phyloP scores from a whole-genome alignment of 2,329 filamentous ascomycete genomes.

The Colletotrichum godetiae region DNA sequence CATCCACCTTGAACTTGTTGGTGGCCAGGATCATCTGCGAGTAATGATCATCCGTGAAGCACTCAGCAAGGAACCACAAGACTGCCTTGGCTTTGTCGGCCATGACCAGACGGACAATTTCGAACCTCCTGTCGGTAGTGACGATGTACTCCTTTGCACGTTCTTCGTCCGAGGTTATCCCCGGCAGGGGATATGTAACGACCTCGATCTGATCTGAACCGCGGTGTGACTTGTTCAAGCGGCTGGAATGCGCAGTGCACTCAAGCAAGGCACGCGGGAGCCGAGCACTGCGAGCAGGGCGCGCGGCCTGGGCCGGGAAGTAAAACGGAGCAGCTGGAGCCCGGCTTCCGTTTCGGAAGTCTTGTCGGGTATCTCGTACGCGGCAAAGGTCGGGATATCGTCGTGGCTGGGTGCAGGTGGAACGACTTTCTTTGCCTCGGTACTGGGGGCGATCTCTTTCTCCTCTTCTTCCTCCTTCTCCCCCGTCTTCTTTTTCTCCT shows the following conservation, averaged over 20 bases:
- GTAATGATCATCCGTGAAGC: neutral
- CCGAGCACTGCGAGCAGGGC: neutral
- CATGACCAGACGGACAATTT: neutral
- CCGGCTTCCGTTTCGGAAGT: neutral
- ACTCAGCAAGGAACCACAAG: constrained; percentile 15
- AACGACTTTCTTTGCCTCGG: neutral
- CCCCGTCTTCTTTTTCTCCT: too few relatives aligned
- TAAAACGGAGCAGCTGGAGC: neutral
- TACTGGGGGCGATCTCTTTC: too few relatives aligned
- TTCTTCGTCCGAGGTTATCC: neutral
- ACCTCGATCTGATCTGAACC: neutral
- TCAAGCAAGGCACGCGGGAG: constrained; percentile 1
- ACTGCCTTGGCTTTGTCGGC: neutral
- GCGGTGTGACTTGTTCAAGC: neutral
- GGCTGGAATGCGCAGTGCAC: neutral
- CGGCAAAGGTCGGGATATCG: neutral
- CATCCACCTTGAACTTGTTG: neutral
- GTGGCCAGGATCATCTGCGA: neutral
- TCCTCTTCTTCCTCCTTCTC: too few relatives aligned
- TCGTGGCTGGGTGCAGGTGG: constrained; percentile 9
- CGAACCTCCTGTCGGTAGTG: neutral
- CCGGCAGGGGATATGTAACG: neutral
- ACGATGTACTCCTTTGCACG: neutral
- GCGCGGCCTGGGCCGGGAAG: neutral
- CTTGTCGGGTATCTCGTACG: neutral